Evolutionary conservation across 2,329 filamentous ascomycete genomes (phyloP).

Genomic region (Lachnellula subtilissima): DNA sequence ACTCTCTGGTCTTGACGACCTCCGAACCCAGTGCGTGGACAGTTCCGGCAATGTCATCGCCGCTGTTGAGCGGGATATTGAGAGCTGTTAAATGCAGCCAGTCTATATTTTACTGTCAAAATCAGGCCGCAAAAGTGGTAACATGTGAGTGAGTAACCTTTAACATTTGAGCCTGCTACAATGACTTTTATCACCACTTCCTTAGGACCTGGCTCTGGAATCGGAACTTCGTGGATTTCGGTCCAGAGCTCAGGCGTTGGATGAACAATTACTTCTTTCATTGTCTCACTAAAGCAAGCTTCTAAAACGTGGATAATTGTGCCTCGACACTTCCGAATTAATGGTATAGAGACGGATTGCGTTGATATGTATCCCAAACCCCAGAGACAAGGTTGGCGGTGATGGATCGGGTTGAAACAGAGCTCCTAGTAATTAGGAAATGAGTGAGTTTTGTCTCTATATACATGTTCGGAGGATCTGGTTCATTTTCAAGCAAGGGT

Average conservation of each 20-base stretch:
- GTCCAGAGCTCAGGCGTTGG: constrained; percentile 12
- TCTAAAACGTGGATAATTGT: too few relatives aligned
- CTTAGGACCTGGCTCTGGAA: constrained; percentile 17
- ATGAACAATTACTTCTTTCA: constrained; percentile 23
- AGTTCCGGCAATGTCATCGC: constrained; percentile 30
- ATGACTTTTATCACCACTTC: constrained; percentile 25
- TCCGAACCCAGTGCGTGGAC: constrained; percentile 46
- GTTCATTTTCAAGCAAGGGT: too few relatives aligned
- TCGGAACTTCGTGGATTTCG: constrained; percentile 17
- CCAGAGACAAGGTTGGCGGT: too few relatives aligned
- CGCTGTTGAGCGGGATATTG: constrained; percentile 9
- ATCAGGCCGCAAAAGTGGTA: not conserved
- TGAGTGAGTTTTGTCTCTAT: too few relatives aligned
- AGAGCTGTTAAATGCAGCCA: constrained; percentile 6
- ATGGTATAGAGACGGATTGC: too few relatives aligned
- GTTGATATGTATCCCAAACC: too few relatives aligned
- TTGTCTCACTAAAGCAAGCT: not conserved
- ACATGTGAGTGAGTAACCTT: constrained; percentile 5
- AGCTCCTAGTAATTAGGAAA: too few relatives aligned
- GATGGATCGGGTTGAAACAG: too few relatives aligned
- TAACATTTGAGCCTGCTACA: constrained; percentile 23
- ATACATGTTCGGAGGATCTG: too few relatives aligned
- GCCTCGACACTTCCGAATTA: too few relatives aligned
- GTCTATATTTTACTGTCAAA: not conserved
- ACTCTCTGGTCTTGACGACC: constrained; percentile 34